A percentile compares a stretch with the other conserved stretches of the same genome.
phyloP scores from a whole-genome alignment of 768 basidiomycete genomes.

The Collybiopsis confluens region DNA sequence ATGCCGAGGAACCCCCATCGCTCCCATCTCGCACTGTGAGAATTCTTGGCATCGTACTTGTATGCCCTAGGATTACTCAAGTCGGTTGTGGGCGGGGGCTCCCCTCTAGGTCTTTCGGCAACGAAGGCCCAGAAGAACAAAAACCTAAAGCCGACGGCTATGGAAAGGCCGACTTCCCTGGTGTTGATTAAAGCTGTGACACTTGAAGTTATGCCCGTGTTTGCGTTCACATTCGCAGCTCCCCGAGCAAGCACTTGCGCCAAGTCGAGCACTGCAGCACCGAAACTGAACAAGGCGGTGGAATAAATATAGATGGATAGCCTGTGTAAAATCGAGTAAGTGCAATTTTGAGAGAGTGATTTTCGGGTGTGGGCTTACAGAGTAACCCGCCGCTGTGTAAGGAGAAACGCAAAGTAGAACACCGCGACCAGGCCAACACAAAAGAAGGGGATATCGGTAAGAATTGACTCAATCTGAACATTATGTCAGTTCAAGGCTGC shows the following conservation, averaged over 20 bases:
- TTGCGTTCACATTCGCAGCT: slow-evolving; percentile 18
- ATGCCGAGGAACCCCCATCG: slow-evolving; percentile 58
- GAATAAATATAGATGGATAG: slow-evolving; percentile 48
- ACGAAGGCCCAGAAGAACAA: slow-evolving; percentile 70
- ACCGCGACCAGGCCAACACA: slow-evolving; percentile 63
- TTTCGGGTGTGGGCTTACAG: slow-evolving; percentile 32
- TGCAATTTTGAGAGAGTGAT: not conserved
- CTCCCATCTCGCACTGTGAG: slow-evolving; percentile 61
- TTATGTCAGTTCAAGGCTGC: not conserved
- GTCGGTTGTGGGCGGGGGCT: slow-evolving; percentile 18
- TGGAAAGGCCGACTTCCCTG: slow-evolving; percentile 55
- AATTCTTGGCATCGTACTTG: slow-evolving; percentile 16
- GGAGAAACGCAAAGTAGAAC: slow-evolving; percentile 53
- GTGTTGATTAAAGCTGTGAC: slow-evolving; percentile 36
- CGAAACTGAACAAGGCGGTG: slow-evolving; percentile 57
- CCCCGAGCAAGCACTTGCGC: slow-evolving; percentile 45
- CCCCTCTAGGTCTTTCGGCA: slow-evolving; percentile 49
- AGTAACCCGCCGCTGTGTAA: slow-evolving; percentile 47
- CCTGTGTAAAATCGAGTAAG: slow-evolving; percentile 20
- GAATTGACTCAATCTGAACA: slow-evolving; percentile 48
- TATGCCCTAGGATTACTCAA: slow-evolving; percentile 8
- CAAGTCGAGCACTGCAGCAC: slow-evolving; percentile 61
- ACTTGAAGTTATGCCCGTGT: slow-evolving; percentile 22
- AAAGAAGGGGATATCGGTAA: slow-evolving; percentile 66
- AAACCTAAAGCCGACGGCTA: slow-evolving; percentile 56